Evolutionary conservation across 1,284 basidiomycete genomes (phyloP).

Genomic region (Entoloma clypeatum): DNA sequence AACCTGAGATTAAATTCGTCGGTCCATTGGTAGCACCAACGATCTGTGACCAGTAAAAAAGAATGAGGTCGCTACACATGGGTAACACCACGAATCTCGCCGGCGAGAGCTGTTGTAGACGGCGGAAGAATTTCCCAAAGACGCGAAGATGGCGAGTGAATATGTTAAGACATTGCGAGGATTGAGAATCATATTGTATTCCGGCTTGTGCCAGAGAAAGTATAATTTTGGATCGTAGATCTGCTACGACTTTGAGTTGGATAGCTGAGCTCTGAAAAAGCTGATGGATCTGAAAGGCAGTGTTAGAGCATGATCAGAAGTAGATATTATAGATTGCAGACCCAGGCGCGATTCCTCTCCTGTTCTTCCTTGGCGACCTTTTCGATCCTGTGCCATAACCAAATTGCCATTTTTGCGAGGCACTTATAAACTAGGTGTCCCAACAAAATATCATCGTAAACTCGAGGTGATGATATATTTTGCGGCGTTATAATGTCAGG

Average conservation of each 20-base stretch:
- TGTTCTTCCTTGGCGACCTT: slow-evolving; percentile 41
- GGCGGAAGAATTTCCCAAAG: slow-evolving; percentile 75
- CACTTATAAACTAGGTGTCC: slow-evolving; percentile 71
- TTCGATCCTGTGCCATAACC: slow-evolving; percentile 63
- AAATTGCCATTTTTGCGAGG: slow-evolving; percentile 59
- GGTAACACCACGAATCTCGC: slow-evolving; percentile 62
- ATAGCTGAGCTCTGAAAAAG: slow-evolving; percentile 57
- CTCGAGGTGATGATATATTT: slow-evolving; percentile 34
- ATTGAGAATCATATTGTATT: slow-evolving; percentile 35
- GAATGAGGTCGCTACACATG: slow-evolving; percentile 57
- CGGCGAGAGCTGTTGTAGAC: slow-evolving; percentile 61
- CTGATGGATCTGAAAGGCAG: slow-evolving; percentile 43
- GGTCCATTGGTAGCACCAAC: slow-evolving; percentile 59
- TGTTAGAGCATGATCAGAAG: slow-evolving; percentile 7
- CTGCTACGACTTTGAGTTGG: slow-evolving; percentile 52
- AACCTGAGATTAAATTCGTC: slow-evolving; percentile 55
- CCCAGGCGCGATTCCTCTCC: slow-evolving; percentile 50
- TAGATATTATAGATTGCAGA: slow-evolving; percentile 26
- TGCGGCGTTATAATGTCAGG: slow-evolving; percentile 34
- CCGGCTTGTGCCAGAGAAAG: slow-evolving; percentile 25
- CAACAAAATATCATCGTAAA: slow-evolving; percentile 53
- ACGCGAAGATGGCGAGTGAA: slow-evolving; percentile 64
- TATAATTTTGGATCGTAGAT: slow-evolving; percentile 38
- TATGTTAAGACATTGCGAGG: slow-evolving; percentile 43
- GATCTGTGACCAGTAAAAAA: slow-evolving; percentile 77